These are phyloP conservation scores for Tremella yokohamensis DNA, from an alignment of 768 basidiomycete species.

Conservation along the genomic window DNA sequence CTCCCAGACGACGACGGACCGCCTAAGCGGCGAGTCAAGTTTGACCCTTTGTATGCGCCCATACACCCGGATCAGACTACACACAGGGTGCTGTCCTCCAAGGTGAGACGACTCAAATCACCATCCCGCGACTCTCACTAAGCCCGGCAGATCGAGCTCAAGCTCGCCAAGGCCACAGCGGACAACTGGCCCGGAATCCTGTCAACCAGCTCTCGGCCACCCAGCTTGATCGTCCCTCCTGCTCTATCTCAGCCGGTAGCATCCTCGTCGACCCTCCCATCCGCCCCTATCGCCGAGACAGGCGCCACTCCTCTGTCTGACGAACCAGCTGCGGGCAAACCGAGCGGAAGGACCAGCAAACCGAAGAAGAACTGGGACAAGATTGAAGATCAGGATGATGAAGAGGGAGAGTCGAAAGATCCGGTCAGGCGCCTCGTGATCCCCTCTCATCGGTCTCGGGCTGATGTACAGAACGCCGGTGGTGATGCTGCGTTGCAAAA, in stretches of 20 bases:
- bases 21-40: slow-evolving; percentile 56
- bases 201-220: background rate
- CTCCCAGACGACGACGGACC: background rate
- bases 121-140: background rate
- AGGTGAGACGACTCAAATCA: slow-evolving; percentile 49
- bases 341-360: slow-evolving; percentile 15
- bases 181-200: slow-evolving; percentile 61
- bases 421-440: slow-evolving; percentile 20
- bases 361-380: slow-evolving; percentile 82
- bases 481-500: slow-evolving; percentile 80
- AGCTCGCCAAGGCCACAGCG: slow-evolving; percentile 63
- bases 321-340: background rate
- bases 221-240: background rate
- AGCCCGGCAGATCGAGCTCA: slow-evolving; percentile 63
- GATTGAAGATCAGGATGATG: slow-evolving; percentile 67
- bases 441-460: background rate
- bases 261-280: slow-evolving; percentile 2
- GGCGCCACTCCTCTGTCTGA: background rate
- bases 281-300: background rate
- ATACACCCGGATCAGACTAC: slow-evolving; percentile 65
- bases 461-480: slow-evolving; percentile 66
- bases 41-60: slow-evolving; percentile 78
- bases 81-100: slow-evolving; percentile 74
- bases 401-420: slow-evolving; percentile 57
- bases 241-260: background rate